Conservation (phyloP, 306 rosid species). For the Casuarina cunninghamiana region DNA sequence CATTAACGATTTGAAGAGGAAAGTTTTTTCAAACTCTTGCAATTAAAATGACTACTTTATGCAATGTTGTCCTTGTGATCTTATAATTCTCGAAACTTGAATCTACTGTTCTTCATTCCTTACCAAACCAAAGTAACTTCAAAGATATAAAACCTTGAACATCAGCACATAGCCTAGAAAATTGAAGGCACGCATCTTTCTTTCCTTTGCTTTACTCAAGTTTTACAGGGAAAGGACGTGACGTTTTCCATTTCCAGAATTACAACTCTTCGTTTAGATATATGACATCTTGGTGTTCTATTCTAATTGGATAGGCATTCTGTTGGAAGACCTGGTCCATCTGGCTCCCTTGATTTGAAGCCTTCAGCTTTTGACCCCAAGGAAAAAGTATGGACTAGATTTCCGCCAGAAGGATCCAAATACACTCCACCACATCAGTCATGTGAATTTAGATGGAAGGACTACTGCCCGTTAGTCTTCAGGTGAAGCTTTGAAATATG, state of each 20-base stretch:
- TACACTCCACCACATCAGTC: slow-evolving; percentile 92
- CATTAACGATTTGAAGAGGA: not conserved
- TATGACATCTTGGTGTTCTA: slow-evolving; percentile 8
- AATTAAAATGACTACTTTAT: not conserved
- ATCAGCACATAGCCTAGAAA: not conserved
- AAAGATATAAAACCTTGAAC: not conserved
- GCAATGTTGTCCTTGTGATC: not conserved
- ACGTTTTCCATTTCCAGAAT: not conserved
- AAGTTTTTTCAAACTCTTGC: not conserved
- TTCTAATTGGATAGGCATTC: slow-evolving; percentile 65
- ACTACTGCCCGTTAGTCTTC: slow-evolving; percentile 92
- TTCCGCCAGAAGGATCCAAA: slow-evolving; percentile 91
- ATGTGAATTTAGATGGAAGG: slow-evolving; percentile 89
- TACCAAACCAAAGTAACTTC: not conserved
- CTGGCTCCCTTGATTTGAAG: slow-evolving; percentile 80
- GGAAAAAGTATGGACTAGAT: slow-evolving; percentile 90
- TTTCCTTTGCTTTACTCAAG: not conserved
- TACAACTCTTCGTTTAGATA: not conserved
- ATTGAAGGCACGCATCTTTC: not conserved
- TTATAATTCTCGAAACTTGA: not conserved
- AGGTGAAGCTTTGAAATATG: slow-evolving; percentile 46
- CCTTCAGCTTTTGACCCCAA: slow-evolving; percentile 92
- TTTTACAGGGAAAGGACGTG: not conserved
- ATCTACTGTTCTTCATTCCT: not conserved
- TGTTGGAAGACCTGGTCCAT: slow-evolving; percentile 86